Evolutionary conservation across 495 filamentous ascomycete species (phyloP).

Genomic region (Penicillium egyptiacum): DNA sequence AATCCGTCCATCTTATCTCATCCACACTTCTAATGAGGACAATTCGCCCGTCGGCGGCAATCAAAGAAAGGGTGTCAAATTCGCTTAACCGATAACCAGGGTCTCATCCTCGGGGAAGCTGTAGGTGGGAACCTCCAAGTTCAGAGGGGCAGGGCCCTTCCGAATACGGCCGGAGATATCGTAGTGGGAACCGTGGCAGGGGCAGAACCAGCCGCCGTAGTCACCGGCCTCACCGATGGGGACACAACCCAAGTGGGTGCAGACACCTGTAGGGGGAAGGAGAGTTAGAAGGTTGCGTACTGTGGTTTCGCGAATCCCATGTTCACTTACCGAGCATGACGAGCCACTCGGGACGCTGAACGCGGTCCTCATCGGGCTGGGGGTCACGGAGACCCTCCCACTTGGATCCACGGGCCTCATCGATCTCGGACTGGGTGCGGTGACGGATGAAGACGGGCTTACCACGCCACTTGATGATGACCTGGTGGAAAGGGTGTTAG

Average conservation of each 20-base stretch:
- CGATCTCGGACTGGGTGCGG: constrained; percentile 84
- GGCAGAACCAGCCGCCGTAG: constrained; percentile 99
- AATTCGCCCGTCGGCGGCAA: constrained; percentile 8
- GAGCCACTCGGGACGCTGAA: constrained; percentile 98
- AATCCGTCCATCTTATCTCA: constrained; percentile 19
- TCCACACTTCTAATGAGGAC: constrained; percentile 24
- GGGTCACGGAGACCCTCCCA: constrained; percentile 84
- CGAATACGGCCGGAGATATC: constrained; percentile 97
- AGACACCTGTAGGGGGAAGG: constrained; percentile 64
- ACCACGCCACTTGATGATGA: constrained; percentile 99
- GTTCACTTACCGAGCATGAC: constrained; percentile 87
- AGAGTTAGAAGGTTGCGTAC: constrained; percentile 13
- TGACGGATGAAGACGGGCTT: constrained; percentile 99
- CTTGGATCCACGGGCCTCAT: constrained; percentile 75
- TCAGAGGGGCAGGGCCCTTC: constrained; percentile 93
- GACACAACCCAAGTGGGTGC: constrained; percentile 98
- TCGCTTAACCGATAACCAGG: constrained; percentile 73
- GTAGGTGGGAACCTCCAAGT: constrained; percentile 93
- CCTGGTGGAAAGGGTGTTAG: constrained; percentile 48
- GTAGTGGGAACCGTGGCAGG: constrained; percentile 99
- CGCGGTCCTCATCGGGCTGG: constrained; percentile 85
- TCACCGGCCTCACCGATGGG: constrained; percentile 98
- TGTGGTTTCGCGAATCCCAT: neutral
- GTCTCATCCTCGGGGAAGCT: constrained; percentile 77
- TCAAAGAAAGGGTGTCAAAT: constrained; percentile 14